Evolutionary conservation across 2,329 filamentous ascomycete genomes (phyloP).

Genomic region (Zasmidium cellare): DNA sequence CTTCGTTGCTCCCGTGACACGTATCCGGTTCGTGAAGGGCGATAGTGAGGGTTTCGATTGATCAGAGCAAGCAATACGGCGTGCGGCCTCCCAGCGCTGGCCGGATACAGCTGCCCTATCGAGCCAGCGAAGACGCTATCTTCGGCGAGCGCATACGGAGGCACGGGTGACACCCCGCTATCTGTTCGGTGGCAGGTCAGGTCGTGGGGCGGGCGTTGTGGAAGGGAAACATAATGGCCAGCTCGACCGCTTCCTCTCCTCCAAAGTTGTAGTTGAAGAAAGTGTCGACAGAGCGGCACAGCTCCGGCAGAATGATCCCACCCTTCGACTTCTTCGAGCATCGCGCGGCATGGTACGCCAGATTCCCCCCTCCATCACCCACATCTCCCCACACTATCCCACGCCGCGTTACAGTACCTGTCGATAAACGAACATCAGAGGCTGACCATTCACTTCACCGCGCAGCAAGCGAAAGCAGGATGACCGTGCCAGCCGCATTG

Average conservation of each 20-base stretch:
- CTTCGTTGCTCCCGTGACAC: not conserved
- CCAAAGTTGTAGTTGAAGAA: not conserved
- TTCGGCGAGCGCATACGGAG: slow-evolving; percentile 33
- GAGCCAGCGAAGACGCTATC: not conserved
- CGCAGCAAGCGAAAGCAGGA: slow-evolving; percentile 75
- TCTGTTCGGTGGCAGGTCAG: slow-evolving; percentile 2
- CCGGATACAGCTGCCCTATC: not conserved
- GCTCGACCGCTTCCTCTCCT: slow-evolving; percentile 2
- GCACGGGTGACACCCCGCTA: slow-evolving; percentile 7
- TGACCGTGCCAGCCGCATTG: slow-evolving; percentile 70
- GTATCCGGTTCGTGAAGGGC: not conserved
- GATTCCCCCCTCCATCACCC: slow-evolving; percentile 2
- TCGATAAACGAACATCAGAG: not conserved
- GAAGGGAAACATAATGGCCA: slow-evolving; percentile 1
- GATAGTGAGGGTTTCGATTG: not conserved
- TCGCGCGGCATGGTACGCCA: slow-evolving; percentile 65
- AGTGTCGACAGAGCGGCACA: not conserved
- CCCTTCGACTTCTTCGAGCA: slow-evolving; percentile 70
- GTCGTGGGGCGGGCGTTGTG: slow-evolving; percentile 2
- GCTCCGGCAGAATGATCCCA: slow-evolving; percentile 30
- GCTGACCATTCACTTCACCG: slow-evolving; percentile 4
- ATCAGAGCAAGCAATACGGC: not conserved
- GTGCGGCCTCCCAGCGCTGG: not conserved
- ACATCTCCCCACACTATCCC: slow-evolving; percentile 16
- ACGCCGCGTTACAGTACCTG: slow-evolving; percentile 1